Base-by-base conservation (phyloP, 2,329 filamentous ascomycete genomes). In the Alternaria longipes region DNA sequence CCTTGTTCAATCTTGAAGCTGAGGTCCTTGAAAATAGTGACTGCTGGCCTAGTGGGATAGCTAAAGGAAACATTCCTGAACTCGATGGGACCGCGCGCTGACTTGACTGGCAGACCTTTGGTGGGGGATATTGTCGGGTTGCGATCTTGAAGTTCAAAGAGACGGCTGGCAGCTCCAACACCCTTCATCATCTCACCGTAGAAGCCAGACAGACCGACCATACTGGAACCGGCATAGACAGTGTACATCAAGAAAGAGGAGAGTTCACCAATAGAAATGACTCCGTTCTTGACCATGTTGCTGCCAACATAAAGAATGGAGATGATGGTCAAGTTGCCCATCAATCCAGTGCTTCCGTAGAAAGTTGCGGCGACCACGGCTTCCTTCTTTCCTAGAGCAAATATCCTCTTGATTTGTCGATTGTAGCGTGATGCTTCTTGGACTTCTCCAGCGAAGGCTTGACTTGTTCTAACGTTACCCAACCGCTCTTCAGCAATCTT, bases 121-220 rank as follows among this genome's bases (percentile, higher is more conserved):
- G 96, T 99, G 20, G 94, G 89, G n/a, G 90, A 90, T 63, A 98
- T 96, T 3, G 89, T 90, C 0, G 94, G 91, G 60, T 92, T 84
- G 64, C 95, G 90, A 78, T 99, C 95, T 77, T 98, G 94, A 6
- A 99, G 86, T 76, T 99, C 95, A 74, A 99, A 99, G 1, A 99
- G 84, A 62, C 95, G 91, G 73, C 91, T 97, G n/a, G 95, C 95
- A 42, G 95, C 95, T 72, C 96, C 95, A 4, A 97, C 94, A 42
- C 96, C 96, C 80, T 99, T 99, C 95, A 99, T 99, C 63, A 99
- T 85, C 77, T 99, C 95, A 0, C 94, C 97, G 80, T 97, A 99
- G 81, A 99, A 99, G 58, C 92, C 93, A 4, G 93, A 97, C 2
- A 99, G 84, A 4, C 95, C 95, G 70, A 98, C 97, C 65, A 99